Conservation (phyloP, 768 basidiomycete genomes). For the Mycena sanguinolenta region DNA sequence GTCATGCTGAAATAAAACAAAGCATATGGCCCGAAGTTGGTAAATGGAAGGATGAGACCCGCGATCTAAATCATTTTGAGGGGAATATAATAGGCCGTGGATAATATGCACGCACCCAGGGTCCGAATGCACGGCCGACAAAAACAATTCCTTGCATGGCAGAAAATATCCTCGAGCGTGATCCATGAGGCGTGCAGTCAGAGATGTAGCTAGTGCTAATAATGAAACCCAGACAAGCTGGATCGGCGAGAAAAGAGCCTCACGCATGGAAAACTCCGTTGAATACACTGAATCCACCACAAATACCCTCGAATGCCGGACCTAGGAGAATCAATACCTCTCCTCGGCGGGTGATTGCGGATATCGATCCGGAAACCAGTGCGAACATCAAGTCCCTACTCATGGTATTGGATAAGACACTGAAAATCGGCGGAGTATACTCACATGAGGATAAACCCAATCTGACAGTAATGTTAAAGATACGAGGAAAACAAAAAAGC, state of each 20-base stretch:
- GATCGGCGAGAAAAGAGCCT: not conserved
- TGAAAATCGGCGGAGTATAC: conserved; percentile 41
- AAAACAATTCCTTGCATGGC: conserved; percentile 82
- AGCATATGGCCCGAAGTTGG: conserved; percentile 67
- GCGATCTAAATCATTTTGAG: conserved; percentile 49
- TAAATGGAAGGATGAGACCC: conserved; percentile 69
- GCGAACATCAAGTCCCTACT: conserved; percentile 83
- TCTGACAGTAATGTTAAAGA: not conserved
- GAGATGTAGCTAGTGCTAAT: conserved; percentile 63
- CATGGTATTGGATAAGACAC: conserved; percentile 28
- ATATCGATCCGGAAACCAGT: conserved; percentile 76
- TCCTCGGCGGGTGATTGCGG: conserved; percentile 72
- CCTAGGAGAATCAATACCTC: conserved; percentile 74
- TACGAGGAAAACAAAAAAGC: not conserved
- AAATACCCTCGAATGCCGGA: conserved; percentile 82
- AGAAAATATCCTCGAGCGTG: conserved; percentile 69
- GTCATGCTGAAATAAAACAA: conserved; percentile 61
- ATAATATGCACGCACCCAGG: conserved; percentile 66
- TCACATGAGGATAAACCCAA: conserved; percentile 81
- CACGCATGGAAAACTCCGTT: conserved; percentile 77
- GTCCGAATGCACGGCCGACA: conserved; percentile 83
- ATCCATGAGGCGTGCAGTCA: conserved; percentile 66
- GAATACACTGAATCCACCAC: conserved; percentile 79
- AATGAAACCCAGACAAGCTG: conserved; percentile 52
- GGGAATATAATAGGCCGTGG: not conserved